phyloP scores from a whole-genome alignment of 495 filamentous ascomycete species.

The Aspergillus nanangensis region DNA sequence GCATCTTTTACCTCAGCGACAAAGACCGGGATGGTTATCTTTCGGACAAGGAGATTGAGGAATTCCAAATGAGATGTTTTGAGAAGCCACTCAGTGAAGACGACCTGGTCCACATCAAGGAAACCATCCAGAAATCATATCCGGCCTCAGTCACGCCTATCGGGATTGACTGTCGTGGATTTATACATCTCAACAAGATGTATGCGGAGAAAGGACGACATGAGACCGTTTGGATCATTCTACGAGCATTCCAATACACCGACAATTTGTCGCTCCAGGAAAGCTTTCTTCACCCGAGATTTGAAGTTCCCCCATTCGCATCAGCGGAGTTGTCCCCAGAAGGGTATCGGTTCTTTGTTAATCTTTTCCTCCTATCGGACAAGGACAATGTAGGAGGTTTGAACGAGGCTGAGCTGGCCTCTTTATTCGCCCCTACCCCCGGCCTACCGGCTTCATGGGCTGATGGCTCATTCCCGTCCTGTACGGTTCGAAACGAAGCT shows the following conservation, averaged over 20 bases:
- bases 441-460: conserved; percentile 82
- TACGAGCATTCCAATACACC: conserved; percentile 94
- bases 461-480: conserved; percentile 90
- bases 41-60: conserved; percentile 83
- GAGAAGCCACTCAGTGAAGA: conserved; percentile 72
- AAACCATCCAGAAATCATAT: conserved; percentile 64
- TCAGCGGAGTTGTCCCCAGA: conserved; percentile 93
- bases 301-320: conserved; percentile 85
- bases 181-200: conserved; percentile 86
- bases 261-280: conserved; percentile 89
- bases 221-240: conserved; percentile 95
- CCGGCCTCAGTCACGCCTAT: conserved; percentile 59
- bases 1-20: conserved; percentile 93
- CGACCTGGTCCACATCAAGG: conserved; percentile 85
- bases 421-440: conserved; percentile 89
- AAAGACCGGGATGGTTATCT: conserved; percentile 94
- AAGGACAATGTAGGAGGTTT: conserved; percentile 96
- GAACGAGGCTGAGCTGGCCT: conserved; percentile 75
- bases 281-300: conserved; percentile 85
- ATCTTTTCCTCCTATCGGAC: conserved; percentile 90
- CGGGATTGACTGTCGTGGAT: conserved; percentile 77
- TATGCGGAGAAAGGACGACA: conserved; percentile 98
- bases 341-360: conserved; percentile 96
- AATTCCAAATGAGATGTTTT: conserved; percentile 89
- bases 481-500: conserved; percentile 90